phyloP scores from a whole-genome alignment of 306 rosid genomes.

The Quercus bicolor region DNA sequence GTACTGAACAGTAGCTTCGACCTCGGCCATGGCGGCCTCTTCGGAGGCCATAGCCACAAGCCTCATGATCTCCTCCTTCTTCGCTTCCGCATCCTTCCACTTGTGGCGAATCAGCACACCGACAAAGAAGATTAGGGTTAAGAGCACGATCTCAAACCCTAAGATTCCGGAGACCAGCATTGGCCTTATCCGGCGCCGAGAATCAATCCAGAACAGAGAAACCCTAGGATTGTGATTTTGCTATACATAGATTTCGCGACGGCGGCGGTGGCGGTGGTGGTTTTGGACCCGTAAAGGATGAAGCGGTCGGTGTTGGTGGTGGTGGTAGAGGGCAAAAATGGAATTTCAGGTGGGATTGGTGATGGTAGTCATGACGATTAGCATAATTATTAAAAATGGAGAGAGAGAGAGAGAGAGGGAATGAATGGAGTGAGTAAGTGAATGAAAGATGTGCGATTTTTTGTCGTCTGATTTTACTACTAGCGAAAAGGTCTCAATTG shows the following conservation, averaged over 20 bases:
- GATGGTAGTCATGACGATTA: conserved; percentile 9
- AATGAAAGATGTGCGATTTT: background rate
- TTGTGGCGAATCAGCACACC: conserved; percentile 35
- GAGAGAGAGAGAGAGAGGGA: background rate
- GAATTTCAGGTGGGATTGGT: background rate
- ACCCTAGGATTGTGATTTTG: conserved; percentile 32
- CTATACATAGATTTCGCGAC: conserved; percentile 38
- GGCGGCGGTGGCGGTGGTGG: background rate
- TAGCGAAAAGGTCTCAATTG: too few species aligned
- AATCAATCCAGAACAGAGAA: conserved; percentile 44
- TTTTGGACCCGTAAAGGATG: background rate
- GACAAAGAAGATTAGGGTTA: conserved; percentile 24
- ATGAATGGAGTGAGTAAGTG: background rate
- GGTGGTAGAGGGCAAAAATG: background rate
- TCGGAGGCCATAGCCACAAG: conserved; percentile 35
- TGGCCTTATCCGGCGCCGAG: conserved; percentile 40
- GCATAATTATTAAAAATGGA: background rate
- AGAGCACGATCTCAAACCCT: conserved; percentile 53
- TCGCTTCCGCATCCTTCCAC: conserved; percentile 46
- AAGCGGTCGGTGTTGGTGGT: background rate
- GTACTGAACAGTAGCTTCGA: conserved; percentile 21
- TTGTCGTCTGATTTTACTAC: background rate
- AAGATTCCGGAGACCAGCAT: conserved; percentile 40
- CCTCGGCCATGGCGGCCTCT: conserved; percentile 39
- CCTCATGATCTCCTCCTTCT: conserved; percentile 43